These are phyloP conservation scores for Solanum acaule DNA, from an alignment of 257 asterid genomes.

Conservation along the genomic window DNA sequence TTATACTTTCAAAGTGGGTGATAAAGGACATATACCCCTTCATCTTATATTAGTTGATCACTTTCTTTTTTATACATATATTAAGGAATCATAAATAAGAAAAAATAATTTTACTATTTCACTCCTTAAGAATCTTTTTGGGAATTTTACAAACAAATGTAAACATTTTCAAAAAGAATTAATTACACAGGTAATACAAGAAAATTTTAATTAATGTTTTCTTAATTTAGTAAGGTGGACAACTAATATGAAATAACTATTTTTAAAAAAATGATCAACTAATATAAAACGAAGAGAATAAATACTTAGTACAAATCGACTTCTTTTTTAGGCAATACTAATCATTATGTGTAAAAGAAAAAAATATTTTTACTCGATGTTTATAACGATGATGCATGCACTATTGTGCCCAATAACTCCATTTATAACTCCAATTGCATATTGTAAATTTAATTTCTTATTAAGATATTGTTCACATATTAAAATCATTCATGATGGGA, in stretches of 20 bases:
- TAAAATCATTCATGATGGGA: neutral
- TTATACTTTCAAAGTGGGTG: too few relatives aligned
- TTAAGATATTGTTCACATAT: neutral
- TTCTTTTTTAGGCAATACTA: neutral
- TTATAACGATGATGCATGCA: neutral
- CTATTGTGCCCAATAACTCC: neutral
- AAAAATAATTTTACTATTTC: fast-evolving
- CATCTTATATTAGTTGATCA: neutral
- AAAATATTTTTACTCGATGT: fast-evolving
- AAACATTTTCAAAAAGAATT: too few relatives aligned
- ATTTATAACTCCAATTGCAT: neutral
- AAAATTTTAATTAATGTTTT: too few relatives aligned
- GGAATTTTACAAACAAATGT: too few relatives aligned
- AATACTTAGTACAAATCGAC: too few relatives aligned
- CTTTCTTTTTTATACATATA: fast-evolving
- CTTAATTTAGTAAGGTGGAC: fast-evolving
- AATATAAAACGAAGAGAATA: too few relatives aligned
- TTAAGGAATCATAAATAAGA: too few relatives aligned
- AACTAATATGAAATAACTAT: fast-evolving
- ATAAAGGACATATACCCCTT: too few relatives aligned
- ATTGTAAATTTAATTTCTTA: neutral
- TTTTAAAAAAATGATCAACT: neutral
- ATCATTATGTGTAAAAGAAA: neutral
- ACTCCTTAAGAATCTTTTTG: fast-evolving
- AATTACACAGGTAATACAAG: fast-evolving